Evolutionary conservation across 768 basidiomycete species (phyloP).

Genomic region (Kwoniella sp.): DNA sequence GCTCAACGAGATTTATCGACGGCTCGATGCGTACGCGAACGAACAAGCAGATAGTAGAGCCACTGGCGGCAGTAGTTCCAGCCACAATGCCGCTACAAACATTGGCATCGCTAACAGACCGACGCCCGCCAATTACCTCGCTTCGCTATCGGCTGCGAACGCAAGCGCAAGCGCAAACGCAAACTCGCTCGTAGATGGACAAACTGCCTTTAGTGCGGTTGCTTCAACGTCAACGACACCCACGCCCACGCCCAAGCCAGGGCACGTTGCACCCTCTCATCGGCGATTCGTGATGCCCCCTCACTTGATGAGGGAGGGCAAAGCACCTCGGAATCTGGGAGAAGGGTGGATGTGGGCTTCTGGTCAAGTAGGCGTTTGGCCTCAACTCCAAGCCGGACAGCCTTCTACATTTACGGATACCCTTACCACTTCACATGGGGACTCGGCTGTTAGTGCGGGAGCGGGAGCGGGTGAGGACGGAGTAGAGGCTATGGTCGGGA

Average conservation of each 20-base stretch:
- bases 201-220: too few species aligned
- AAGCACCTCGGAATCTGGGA: conserved; percentile 24
- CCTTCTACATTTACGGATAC: too few species aligned
- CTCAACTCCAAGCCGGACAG: too few species aligned
- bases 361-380: conserved; percentile 34
- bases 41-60: conserved; percentile 16
- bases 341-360: conserved; percentile 44
- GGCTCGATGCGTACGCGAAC: conserved; percentile 36
- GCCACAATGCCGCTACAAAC: not conserved
- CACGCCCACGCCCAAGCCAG: conserved; percentile 10
- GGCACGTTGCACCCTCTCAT: conserved; percentile 45
- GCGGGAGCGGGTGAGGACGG: too few species aligned
- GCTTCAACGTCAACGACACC: not conserved
- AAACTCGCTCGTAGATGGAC: too few species aligned
- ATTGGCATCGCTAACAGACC: not conserved
- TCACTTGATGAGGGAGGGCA: conserved; percentile 23
- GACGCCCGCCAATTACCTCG: too few species aligned
- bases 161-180: not conserved
- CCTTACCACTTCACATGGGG: too few species aligned
- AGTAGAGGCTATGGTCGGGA: too few species aligned
- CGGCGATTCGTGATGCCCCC: conserved; percentile 34
- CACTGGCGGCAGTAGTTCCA: not conserved
- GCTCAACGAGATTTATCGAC: conserved; percentile 42
- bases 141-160: not conserved
- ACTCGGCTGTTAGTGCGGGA: too few species aligned